A percentile compares a stretch with the other conserved stretches of the same genome.
Conservation (phyloP, 495 filamentous ascomycete genomes). For the Lasiosphaeria hispida region DNA sequence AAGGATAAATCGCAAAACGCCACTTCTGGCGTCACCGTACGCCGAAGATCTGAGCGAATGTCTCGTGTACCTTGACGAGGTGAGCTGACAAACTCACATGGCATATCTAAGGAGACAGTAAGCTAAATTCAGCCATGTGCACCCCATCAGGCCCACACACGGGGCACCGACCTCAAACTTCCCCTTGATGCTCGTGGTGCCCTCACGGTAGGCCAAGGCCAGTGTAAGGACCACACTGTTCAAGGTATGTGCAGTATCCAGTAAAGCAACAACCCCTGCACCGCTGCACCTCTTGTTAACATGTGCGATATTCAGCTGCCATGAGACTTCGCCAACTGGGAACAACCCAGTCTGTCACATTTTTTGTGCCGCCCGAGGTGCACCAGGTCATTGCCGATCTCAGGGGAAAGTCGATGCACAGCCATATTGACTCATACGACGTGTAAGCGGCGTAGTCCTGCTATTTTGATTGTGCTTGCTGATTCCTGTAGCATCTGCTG, state of each 20-base stretch:
- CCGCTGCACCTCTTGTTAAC: no score
- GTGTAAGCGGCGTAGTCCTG: no score
- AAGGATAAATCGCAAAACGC: conserved; percentile 26
- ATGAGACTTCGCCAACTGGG: conserved; percentile 45
- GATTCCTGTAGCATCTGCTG: no score
- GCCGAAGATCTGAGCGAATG: conserved; percentile 40
- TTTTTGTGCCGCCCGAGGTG: conserved; percentile 44
- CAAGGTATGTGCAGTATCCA: no score
- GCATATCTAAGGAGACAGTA: no score
- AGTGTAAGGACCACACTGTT: conserved; percentile 50
- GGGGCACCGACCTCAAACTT: conserved; percentile 51
- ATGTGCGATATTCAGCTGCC: no score
- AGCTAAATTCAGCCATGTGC: no score
- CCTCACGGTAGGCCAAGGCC: conserved; percentile 46
- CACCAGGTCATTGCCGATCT: conserved; percentile 47
- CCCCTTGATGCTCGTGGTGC: conserved; percentile 41
- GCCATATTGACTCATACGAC: conserved; percentile 45
- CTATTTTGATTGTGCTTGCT: no score
- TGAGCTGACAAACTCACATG: no score
- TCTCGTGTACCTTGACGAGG: conserved; percentile 47
- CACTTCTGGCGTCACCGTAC: conserved; percentile 43
- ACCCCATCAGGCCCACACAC: conserved; percentile 51
- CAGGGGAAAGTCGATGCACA: conserved; percentile 19
- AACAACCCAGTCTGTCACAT: conserved; percentile 34
- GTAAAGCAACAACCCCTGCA: no score